phyloP scores from a whole-genome alignment of 2,329 filamentous ascomycete species.

The Ophiostoma angusticollis region DNA sequence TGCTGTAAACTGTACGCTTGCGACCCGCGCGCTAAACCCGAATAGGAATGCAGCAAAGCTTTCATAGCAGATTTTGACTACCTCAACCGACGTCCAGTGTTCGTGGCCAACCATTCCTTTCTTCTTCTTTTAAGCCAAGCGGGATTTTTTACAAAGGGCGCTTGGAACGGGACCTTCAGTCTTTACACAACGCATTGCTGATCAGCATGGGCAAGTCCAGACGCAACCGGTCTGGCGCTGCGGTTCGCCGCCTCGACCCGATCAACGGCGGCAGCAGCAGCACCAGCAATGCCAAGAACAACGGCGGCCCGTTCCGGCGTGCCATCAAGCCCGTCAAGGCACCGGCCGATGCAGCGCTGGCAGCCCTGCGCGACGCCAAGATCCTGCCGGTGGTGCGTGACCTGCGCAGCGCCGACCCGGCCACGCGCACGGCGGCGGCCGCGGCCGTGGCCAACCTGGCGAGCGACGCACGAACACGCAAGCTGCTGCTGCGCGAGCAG shows the following conservation, averaged over 20 bases:
- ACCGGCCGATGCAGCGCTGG: conserved; percentile 49
- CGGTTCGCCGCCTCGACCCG: conserved; percentile 39
- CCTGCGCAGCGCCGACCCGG: conserved; percentile 45
- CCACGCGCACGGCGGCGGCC: conserved; percentile 46
- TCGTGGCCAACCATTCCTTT: no score
- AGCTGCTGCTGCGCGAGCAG: conserved; percentile 53
- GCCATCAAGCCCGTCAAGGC: conserved; percentile 42
- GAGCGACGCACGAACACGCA: conserved; percentile 47
- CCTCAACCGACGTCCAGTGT: no score
- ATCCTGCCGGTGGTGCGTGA: conserved; percentile 51
- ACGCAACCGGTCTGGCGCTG: conserved; percentile 31
- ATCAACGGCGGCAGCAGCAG: conserved; percentile 19
- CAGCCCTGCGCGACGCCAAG: conserved; percentile 47
- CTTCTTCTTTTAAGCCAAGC: no score
- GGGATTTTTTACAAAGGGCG: no score
- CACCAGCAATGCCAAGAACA: no score
- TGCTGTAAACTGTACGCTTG: no score
- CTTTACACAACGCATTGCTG: not conserved
- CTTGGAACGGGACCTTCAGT: no score
- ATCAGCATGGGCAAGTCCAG: conserved; percentile 50
- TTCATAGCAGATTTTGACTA: no score
- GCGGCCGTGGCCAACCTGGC: conserved; percentile 48
- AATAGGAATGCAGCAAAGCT: no score
- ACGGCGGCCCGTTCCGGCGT: no score
- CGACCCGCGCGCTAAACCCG: no score